Conservation (phyloP, 208 protist species). For the Acanthamoeba lenticulata region DNA sequence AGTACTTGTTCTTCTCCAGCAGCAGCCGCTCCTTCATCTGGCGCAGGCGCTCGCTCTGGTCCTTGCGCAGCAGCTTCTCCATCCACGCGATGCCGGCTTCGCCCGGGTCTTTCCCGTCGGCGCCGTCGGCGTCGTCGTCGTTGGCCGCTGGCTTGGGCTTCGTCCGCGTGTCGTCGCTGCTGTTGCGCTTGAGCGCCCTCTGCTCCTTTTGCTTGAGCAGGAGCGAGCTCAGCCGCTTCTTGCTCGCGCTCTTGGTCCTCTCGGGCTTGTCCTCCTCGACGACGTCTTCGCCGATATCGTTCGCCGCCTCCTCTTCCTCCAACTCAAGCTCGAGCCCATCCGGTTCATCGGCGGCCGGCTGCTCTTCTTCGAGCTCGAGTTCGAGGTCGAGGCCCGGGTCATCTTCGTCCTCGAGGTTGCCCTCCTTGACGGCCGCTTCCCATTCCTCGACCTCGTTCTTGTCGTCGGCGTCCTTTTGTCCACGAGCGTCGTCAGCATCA, state of each 20-base stretch:
- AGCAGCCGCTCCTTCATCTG: not conserved
- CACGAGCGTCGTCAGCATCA: not conserved
- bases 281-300: not conserved
- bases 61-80: not conserved
- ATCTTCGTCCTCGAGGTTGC: not conserved
- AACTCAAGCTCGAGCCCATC: not conserved
- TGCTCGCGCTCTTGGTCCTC: not conserved
- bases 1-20: constrained; percentile 2
- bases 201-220: not conserved
- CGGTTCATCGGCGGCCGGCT: not conserved
- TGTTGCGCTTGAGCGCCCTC: not conserved
- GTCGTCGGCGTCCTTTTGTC: too few species aligned
- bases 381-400: not conserved
- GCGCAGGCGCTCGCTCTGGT: constrained; percentile 1
- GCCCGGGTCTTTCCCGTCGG: too few species aligned
- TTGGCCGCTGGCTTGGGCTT: not conserved
- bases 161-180: not conserved
- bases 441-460: not conserved
- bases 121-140: not conserved
- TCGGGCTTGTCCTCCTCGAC: not conserved
- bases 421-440: not conserved
- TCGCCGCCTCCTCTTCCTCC: not conserved
- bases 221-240: not conserved
- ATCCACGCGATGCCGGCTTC: constrained; percentile 9
- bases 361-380: not conserved